Evolutionary conservation across 768 basidiomycete genomes (phyloP), one percentile per base, ranked within the genome.

Genomic region (Russula foetens): DNA sequence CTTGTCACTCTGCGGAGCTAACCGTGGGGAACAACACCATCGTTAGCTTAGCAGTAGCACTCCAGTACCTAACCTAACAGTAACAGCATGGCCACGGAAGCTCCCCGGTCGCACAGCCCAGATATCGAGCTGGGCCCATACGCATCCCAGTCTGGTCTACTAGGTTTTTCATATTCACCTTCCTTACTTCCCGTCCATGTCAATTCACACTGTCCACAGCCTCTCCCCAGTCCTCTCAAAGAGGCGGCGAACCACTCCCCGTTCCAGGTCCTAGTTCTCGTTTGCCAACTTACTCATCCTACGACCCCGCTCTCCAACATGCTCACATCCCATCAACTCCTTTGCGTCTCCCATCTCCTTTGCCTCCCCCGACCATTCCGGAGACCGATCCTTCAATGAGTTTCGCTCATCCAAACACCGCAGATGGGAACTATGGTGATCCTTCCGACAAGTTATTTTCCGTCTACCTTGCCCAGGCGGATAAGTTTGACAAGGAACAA

Each of bases 401-500:
- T 24, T 9, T 26, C 24, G 17, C 7, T 2, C 28, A 33, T 7
- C 43, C 50, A 44, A 57, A 57, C 11, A 4, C 33, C 7, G 29
- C 38, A 7, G 50, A 62, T 7, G 60, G 56, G 14, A 62, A 52
- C 21, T 57, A 57, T 15, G 60, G 60, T 9, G 60, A 62, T 7
- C 31, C 55, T 4, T 60, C 65, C 4, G 65, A 59, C 19, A 50
- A 26, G 33, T 14, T 66, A 6, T 66, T 64, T 29, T 60, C 63
- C 1, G 39, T 64, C 24, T 64, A 66, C 39, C 54, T 66, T n/a
- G n/a, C 46, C 3, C 58, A 65, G 48, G 56, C 52, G 14, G 55
- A 60, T n/a, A 66, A 56, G 43, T 63, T 35, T 21, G 63, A 66
- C 45, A 53, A 53, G 44, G 63, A 52, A n/a, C 31, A 53, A 33